Evolutionary conservation across 2,329 filamentous ascomycete species (phyloP).

Genomic region (Aspergillus neotritici): DNA sequence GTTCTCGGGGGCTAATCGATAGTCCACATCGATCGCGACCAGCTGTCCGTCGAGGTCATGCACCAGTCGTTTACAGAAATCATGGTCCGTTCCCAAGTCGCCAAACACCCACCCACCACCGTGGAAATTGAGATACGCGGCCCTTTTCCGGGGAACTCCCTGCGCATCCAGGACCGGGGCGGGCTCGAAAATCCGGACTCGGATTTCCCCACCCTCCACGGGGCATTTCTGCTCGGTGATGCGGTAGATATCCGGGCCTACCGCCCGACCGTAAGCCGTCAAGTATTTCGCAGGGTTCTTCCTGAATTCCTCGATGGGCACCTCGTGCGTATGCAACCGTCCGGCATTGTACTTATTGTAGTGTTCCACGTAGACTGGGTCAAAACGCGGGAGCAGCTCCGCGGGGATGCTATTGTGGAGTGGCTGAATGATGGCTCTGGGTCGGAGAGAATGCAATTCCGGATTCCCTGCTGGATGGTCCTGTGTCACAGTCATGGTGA

Average conservation of each 20-base stretch:
- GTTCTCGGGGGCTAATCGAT: slow-evolving; percentile 38
- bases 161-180: slow-evolving; percentile 20
- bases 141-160: slow-evolving; percentile 26
- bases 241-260: slow-evolving; percentile 32
- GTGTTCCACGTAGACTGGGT: slow-evolving; percentile 38
- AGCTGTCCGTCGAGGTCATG: slow-evolving; percentile 33
- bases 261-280: slow-evolving; percentile 35
- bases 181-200: slow-evolving; percentile 38
- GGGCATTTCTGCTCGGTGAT: slow-evolving; percentile 39
- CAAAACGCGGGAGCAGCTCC: slow-evolving; percentile 34
- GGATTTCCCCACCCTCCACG: slow-evolving; percentile 37
- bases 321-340: slow-evolving; percentile 39
- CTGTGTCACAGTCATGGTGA: neutral
- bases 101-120: slow-evolving; percentile 43
- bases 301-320: slow-evolving; percentile 37
- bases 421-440: slow-evolving; percentile 26
- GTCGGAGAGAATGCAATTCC: slow-evolving; percentile 23
- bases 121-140: slow-evolving; percentile 40
- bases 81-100: slow-evolving; percentile 33
- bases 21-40: slow-evolving; percentile 43
- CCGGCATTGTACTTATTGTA: slow-evolving; percentile 41
- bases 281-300: slow-evolving; percentile 36
- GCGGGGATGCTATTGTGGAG: slow-evolving; percentile 39
- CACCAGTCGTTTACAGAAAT: slow-evolving; percentile 39
- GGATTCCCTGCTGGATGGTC: slow-evolving; percentile 9